These are phyloP conservation scores for Allium cepa DNA, from an alignment of 106 monocot genomes.

Conservation along the genomic window DNA sequence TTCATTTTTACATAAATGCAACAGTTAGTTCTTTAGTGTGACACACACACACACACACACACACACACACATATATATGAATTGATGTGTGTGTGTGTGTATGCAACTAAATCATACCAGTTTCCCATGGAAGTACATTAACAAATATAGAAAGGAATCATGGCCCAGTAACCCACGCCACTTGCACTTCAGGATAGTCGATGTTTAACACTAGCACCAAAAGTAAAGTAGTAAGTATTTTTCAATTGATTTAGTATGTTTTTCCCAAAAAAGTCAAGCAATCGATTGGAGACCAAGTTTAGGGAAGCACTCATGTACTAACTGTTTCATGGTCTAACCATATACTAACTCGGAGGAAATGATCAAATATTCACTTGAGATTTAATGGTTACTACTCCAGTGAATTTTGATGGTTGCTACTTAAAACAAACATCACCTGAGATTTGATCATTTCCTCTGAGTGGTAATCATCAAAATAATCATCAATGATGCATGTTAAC, in stretches of 20 bases:
- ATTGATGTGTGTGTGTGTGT: too few species aligned
- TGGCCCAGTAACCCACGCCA: constrained; percentile 96
- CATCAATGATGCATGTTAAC: constrained; percentile 83
- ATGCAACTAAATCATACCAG: constrained; percentile 36
- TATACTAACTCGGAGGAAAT: constrained; percentile 51
- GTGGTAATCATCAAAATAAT: constrained; percentile 93
- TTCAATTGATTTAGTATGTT: not conserved
- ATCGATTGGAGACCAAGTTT: constrained; percentile 60
- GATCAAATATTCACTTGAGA: not conserved
- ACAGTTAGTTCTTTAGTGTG: too few species aligned
- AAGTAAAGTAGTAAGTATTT: not conserved
- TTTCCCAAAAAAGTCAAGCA: not conserved
- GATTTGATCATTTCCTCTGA: constrained; percentile 99
- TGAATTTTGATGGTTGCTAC: not conserved
- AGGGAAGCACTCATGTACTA: constrained; percentile 84
- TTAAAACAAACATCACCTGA: constrained; percentile 43
- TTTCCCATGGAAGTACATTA: constrained; percentile 99
- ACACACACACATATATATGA: too few species aligned
- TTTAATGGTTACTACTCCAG: not conserved
- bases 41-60: too few species aligned
- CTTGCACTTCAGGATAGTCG: constrained; percentile 91
- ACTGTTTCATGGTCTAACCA: constrained; percentile 88
- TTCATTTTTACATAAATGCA: too few species aligned
- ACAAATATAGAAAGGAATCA: constrained; percentile 99
- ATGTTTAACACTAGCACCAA: constrained; percentile 74